Evolutionary conservation across 257 asterid species (phyloP), one percentile per base, ranked within the genome.

Genomic region (Leptodermis oblonga): DNA sequence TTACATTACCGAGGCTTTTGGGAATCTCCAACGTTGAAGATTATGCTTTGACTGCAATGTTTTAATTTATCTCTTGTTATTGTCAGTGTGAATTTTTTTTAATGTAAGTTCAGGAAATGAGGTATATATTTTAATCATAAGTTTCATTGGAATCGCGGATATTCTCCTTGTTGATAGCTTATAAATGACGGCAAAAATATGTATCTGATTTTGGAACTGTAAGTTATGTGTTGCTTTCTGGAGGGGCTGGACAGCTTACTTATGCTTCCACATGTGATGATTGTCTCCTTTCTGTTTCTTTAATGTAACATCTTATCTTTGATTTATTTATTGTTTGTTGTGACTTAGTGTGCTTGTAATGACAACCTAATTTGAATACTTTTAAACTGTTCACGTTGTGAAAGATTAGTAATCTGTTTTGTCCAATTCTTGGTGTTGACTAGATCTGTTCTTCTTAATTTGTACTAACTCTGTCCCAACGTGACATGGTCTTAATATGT

Each of bases 81-180:
- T 68, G 14, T 54, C 12, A 17, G 36, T 25, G 20, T 66, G 11
- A n/a, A 28, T 45, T 66, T n/a, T n/a, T 48, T 48, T 68, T 68
- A 22, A n/a, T 36, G 13, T 9, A 31, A 28, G 56, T 37, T 7
- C 33, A 20, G n/a, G 63, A 22, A 22, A 4, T 49, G 37, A 31
- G 10, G n/a, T n/a, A 5, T 34, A 48, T 49, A 20, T 68, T 28
- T 37, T 68, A 2, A 34, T 60, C 25, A 34, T 37, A 60, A 67
- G 13, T n/a, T 41, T 4, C 14, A 31, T 14, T 68, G 23, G 3
- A 22, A 3, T 20, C 12, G 20, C 7, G 31, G 59, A 42, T 30
- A 30, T 22, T 45, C 0, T 28, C 33, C 11, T 30, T 23, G 28
- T 23, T 28, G 45, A 11, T 25, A 3, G 11, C 28, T 9, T 65